Conservation (phyloP, 768 basidiomycete species). For the Leccinum pellstonianum region DNA sequence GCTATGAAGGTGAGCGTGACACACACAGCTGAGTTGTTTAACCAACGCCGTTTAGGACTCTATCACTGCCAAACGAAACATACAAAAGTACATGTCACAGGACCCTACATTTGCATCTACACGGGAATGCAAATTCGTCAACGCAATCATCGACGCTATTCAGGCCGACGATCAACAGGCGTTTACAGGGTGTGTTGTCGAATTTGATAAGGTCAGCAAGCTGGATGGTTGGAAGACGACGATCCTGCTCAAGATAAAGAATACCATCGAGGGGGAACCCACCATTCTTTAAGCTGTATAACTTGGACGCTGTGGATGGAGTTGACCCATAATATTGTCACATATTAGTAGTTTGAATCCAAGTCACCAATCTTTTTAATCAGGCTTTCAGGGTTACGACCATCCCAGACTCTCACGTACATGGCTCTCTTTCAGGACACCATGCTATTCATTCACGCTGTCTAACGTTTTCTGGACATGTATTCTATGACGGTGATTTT, state of each 20-base stretch:
- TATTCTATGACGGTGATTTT: too few relatives aligned
- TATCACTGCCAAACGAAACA: constrained; percentile 77
- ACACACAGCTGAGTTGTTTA: not conserved
- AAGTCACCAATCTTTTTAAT: not conserved
- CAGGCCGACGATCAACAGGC: constrained; percentile 67
- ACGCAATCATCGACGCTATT: constrained; percentile 73
- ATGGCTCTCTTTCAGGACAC: too few relatives aligned
- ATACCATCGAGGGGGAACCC: constrained; percentile 62
- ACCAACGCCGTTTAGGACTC: constrained; percentile 58
- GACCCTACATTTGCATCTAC: constrained; percentile 86
- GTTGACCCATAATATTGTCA: not conserved
- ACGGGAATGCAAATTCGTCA: constrained; percentile 88
- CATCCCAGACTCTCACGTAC: too few relatives aligned
- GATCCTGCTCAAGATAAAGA: constrained; percentile 89
- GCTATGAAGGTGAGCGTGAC: constrained; percentile 72
- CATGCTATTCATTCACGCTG: too few relatives aligned
- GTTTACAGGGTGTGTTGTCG: constrained; percentile 83
- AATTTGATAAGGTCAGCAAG: constrained; percentile 90
- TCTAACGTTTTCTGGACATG: too few relatives aligned
- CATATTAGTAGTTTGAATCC: not conserved
- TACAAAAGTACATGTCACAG: constrained; percentile 72
- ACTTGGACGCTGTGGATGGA: not conserved
- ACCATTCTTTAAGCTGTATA: constrained; percentile 27
- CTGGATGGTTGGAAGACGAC: constrained; percentile 96
- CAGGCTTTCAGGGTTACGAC: not conserved